These are phyloP conservation scores for Stagonosporopsis cucurbitacearum DNA, from an alignment of 2,329 filamentous ascomycete species.

Conservation along the genomic window DNA sequence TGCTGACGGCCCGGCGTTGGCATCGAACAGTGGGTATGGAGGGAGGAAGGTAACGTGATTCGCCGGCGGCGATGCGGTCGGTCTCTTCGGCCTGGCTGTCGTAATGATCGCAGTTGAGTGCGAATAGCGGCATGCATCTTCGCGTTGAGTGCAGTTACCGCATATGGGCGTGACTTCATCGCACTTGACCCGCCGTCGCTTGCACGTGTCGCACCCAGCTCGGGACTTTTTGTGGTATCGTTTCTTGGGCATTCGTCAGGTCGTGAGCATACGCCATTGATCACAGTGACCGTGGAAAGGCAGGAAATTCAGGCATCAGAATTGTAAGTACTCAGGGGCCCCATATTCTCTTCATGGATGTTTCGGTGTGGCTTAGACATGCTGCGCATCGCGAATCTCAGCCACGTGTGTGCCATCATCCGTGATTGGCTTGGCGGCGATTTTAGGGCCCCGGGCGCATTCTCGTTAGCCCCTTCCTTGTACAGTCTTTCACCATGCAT, in stretches of 20 bases:
- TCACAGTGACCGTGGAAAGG: not conserved
- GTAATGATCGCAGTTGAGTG: not conserved
- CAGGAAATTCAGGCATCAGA: not conserved
- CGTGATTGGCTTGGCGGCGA: not conserved
- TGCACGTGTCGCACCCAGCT: conserved; percentile 20
- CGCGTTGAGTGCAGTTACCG: conserved; percentile 11
- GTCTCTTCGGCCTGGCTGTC: not conserved
- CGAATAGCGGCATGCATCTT: conserved; percentile 15
- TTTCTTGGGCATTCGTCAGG: conserved; percentile 9
- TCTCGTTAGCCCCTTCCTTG: not conserved
- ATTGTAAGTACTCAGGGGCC: not conserved
- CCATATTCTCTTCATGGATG: not conserved
- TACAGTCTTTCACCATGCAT: not conserved
- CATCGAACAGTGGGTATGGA: not conserved
- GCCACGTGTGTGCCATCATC: not conserved
- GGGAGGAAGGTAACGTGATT: not conserved
- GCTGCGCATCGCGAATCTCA: not conserved
- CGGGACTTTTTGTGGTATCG: conserved; percentile 20
- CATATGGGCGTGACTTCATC: conserved; percentile 12
- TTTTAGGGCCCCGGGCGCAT: not conserved
- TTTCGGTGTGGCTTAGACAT: conserved; percentile 6
- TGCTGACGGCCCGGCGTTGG: not conserved
- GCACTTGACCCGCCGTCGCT: conserved; percentile 22
- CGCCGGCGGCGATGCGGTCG: not conserved
- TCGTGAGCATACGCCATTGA: not conserved